These are phyloP conservation scores for Neoascochyta sp. DNA, from an alignment of 2,329 filamentous ascomycete genomes.

Conservation along the genomic window DNA sequence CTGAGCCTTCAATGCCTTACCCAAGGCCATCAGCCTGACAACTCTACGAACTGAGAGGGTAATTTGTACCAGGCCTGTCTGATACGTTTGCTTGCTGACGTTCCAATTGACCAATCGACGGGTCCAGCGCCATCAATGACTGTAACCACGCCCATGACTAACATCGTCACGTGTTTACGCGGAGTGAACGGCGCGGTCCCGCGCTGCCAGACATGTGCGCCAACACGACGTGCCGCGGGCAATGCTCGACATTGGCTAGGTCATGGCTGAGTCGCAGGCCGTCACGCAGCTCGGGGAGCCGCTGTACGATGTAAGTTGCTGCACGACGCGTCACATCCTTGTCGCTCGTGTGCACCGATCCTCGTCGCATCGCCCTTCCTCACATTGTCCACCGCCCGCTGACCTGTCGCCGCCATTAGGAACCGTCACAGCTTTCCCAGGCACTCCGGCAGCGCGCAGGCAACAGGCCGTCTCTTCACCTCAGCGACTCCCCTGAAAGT, in stretches of 20 bases:
- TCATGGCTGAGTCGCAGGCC: conserved; percentile 33
- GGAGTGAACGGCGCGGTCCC: conserved; percentile 11
- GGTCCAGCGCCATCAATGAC: neutral
- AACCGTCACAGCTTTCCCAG: conserved; percentile 38
- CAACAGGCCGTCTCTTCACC: conserved; percentile 17
- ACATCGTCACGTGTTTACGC: conserved; percentile 14
- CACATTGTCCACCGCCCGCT: too few species aligned
- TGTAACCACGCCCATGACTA: conserved; percentile 8
- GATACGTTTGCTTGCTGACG: neutral
- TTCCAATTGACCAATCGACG: neutral
- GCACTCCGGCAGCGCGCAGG: conserved; percentile 34
- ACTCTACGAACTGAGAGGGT: too few species aligned
- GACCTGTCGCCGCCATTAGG: conserved; percentile 24
- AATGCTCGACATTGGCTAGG: conserved; percentile 7
- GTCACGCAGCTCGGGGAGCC: conserved; percentile 25
- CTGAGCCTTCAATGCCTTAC: too few species aligned
- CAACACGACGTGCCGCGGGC: conserved; percentile 13
- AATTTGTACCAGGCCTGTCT: too few species aligned
- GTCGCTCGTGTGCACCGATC: conserved; percentile 21
- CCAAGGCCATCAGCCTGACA: too few species aligned
- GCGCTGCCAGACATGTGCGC: conserved; percentile 8
- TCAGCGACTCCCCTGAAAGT: conserved; percentile 25
- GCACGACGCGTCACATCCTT: conserved; percentile 18
- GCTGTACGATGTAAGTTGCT: conserved; percentile 35
- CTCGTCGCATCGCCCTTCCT: conserved; percentile 14